Evolutionary conservation across 768 basidiomycete genomes (phyloP).

Genomic region (Pilatotrama ljubarskyi): DNA sequence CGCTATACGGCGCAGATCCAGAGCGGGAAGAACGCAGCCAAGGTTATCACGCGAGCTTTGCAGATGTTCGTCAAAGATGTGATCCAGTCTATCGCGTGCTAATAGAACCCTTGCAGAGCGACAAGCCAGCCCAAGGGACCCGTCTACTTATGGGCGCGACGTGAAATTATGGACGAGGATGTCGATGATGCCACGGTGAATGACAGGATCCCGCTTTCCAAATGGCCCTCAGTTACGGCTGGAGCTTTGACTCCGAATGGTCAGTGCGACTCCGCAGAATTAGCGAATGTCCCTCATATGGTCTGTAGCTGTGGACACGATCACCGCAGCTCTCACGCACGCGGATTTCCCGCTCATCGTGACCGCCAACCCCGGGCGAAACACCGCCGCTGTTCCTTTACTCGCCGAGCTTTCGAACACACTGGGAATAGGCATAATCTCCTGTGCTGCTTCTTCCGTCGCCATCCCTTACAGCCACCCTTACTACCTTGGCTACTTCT

Average conservation of each 20-base stretch:
- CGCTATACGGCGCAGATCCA: slow-evolving; percentile 60
- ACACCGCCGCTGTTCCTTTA: slow-evolving; percentile 44
- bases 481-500: slow-evolving; percentile 52
- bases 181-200: slow-evolving; percentile 42
- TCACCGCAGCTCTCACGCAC: slow-evolving; percentile 48
- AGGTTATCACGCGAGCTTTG: slow-evolving; percentile 55
- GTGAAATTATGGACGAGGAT: slow-evolving; percentile 72
- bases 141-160: slow-evolving; percentile 70
- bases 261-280: slow-evolving; percentile 13
- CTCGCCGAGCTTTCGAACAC: slow-evolving; percentile 50
- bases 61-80: slow-evolving; percentile 53
- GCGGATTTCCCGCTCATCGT: slow-evolving; percentile 63
- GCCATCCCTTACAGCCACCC: slow-evolving; percentile 60
- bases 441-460: slow-evolving; percentile 50
- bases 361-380: slow-evolving; percentile 62
- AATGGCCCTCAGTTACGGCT: slow-evolving; percentile 57
- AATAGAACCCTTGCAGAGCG: slow-evolving; percentile 42
- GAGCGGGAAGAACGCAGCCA: slow-evolving; percentile 51
- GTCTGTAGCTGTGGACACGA: slow-evolving; percentile 33
- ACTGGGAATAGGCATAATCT: slow-evolving; percentile 56
- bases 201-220: slow-evolving; percentile 28
- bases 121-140: slow-evolving; percentile 72
- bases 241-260: slow-evolving; percentile 45
- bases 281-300: background rate
- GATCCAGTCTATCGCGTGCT: background rate